Conservation (phyloP, 1,284 basidiomycete species). For the Cerrena zonata region DNA sequence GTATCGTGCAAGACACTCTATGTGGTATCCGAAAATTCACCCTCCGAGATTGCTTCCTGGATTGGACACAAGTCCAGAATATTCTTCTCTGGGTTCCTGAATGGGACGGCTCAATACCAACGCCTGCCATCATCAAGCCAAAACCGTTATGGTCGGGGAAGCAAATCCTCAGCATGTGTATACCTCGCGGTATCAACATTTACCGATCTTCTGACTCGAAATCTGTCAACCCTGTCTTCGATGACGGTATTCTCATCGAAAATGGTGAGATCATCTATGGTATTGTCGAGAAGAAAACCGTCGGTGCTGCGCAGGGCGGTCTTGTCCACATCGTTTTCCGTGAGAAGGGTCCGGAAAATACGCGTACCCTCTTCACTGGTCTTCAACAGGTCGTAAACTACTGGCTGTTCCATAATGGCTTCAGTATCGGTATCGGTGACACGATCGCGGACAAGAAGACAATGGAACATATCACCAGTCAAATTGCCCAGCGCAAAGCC, state of each 20-base stretch:
- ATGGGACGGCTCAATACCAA: slow-evolving; percentile 92
- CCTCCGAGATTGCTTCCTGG: slow-evolving; percentile 87
- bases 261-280: slow-evolving; percentile 96
- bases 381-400: slow-evolving; percentile 95
- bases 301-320: slow-evolving; percentile 91
- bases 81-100: slow-evolving; percentile 95
- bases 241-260: slow-evolving; percentile 94
- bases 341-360: slow-evolving; percentile 92
- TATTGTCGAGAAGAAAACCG: slow-evolving; percentile 96
- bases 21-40: slow-evolving; percentile 98
- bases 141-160: slow-evolving; percentile 98
- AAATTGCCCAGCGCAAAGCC: slow-evolving; percentile 78
- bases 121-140: slow-evolving; percentile 92
- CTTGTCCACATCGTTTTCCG: slow-evolving; percentile 96
- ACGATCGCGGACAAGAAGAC: slow-evolving; percentile 91
- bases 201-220: slow-evolving; percentile 73
- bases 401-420: slow-evolving; percentile 98
- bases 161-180: slow-evolving; percentile 89
- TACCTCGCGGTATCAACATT: slow-evolving; percentile 96
- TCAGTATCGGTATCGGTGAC: slow-evolving; percentile 98
- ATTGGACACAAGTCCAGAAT: slow-evolving; percentile 93
- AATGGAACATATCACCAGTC: slow-evolving; percentile 81
- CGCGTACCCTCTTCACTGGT: slow-evolving; percentile 89
- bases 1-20: slow-evolving; percentile 97
- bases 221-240: slow-evolving; percentile 77